phyloP scores from a whole-genome alignment of 1,284 basidiomycete species.

The Psilocybe mexicana region DNA sequence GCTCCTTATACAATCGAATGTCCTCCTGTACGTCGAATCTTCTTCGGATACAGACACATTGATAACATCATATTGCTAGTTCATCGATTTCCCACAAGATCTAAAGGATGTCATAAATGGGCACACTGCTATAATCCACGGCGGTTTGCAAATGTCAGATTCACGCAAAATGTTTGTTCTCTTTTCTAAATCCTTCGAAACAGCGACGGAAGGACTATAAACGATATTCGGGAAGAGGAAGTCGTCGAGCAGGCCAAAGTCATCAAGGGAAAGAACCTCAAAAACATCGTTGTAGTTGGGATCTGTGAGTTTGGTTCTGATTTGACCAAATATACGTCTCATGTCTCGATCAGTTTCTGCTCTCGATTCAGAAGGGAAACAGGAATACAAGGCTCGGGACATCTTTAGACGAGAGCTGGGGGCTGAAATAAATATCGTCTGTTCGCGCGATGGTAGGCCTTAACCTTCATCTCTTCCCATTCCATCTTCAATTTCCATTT shows the following conservation, averaged over 20 bases:
- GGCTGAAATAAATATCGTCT: constrained; percentile 43
- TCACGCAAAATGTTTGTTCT: neutral
- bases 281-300: constrained; percentile 45
- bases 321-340: neutral
- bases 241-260: constrained; percentile 40
- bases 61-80: constrained; percentile 28
- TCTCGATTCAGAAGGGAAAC: constrained; percentile 41
- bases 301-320: constrained; percentile 32
- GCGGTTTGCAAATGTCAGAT: constrained; percentile 45
- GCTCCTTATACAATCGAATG: constrained; percentile 46
- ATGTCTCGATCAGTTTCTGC: constrained; percentile 35
- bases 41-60: neutral
- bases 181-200: neutral
- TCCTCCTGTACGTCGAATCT: constrained; percentile 24
- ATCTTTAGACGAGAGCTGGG: constrained; percentile 41
- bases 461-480: neutral
- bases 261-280: constrained; percentile 43
- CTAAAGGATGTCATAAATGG: constrained; percentile 43
- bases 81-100: constrained; percentile 47
- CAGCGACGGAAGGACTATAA: constrained; percentile 44
- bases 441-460: constrained; percentile 46
- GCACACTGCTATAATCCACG: constrained; percentile 45
- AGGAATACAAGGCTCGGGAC: constrained; percentile 42
- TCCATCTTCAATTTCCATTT: neutral
- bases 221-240: constrained; percentile 39